phyloP scores from a whole-genome alignment of 108 stramenopile species.

The Skeletonema marinoi region DNA sequence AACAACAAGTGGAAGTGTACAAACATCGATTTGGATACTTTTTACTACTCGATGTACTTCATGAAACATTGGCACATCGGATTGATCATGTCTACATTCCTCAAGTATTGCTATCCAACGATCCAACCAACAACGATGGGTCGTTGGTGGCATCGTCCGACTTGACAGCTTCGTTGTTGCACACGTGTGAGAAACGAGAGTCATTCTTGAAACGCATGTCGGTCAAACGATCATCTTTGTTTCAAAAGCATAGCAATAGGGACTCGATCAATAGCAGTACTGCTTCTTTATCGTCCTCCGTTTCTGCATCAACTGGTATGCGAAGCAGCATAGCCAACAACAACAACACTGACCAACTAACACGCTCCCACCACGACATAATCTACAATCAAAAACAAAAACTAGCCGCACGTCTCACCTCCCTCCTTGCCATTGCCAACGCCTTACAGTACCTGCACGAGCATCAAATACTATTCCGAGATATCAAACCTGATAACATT shows the following conservation, averaged over 20 bases:
- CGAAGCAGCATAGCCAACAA: background rate
- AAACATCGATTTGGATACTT: conserved; percentile 5
- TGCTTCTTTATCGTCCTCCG: background rate
- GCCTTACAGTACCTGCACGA: conserved; percentile 29
- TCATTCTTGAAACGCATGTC: background rate
- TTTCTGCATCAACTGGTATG: too few species aligned
- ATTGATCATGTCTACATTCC: conserved; percentile 10
- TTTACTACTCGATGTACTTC: background rate
- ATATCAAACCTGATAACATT: conserved; percentile 74
- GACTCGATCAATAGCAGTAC: background rate
- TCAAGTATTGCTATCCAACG: background rate
- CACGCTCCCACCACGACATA: background rate
- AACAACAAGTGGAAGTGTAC: background rate
- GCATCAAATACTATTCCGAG: conserved; percentile 48
- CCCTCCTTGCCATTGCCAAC: conserved; percentile 20
- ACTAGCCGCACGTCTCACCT: conserved; percentile 13
- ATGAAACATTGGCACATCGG: conserved; percentile 5
- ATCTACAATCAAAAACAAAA: conserved; percentile 1
- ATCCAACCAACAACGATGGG: background rate
- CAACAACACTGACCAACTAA: background rate
- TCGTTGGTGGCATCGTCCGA: conserved; percentile 1
- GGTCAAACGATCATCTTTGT: background rate
- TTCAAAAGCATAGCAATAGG: background rate
- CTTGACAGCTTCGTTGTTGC: background rate
- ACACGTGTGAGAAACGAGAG: background rate